Base-by-base conservation (phyloP, 768 basidiomycete species). In the Kwoniella shandongensis region DNA sequence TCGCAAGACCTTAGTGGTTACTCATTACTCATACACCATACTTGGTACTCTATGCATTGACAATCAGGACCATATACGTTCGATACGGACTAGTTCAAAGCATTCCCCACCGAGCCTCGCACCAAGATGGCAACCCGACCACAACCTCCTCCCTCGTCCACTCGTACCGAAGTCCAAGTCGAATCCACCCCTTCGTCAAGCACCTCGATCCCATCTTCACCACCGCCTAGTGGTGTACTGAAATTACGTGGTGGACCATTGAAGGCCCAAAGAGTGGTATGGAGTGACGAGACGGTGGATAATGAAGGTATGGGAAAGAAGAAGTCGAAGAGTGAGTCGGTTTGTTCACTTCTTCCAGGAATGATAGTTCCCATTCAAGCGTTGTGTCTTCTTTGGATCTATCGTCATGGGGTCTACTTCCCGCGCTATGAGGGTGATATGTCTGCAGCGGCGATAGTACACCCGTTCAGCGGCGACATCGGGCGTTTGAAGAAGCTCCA, bases 221-320 rank as follows among this genome's bases (percentile, higher is more conserved):
- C 44, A 36, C 54, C 54, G 27, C 52, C 72, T 13, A 75, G 81
- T 0, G 85, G 85, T 3, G 80, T 84, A 0, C 78, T 90, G 36
- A 81, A 80, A 51, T 80, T 91, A 27, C 81, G 85, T 17, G 88
- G 83, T 18, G 81, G 74, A 10, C 79, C 81, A 6, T 48, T 79
- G 27, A 78, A 78, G 25, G 77, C 78, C 27, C 84, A 81, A 38
- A 79, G 82, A 23, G 93, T 97, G 0, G 85, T 82, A 0, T 96
- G 93, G 93, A 82, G 78, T 20, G 87, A 90, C 17, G 87, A 85
- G 52, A 88, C 89, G 3, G 82, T 94, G 2, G 93, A 97, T 74
- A 96, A 97, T 69, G 93, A 97, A 68, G 86, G 86, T 0, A 82
- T 85, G 57, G 90, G 89, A 6, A 85, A 83, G 81, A 94, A 96